A percentile compares a stretch with the other conserved stretches of the same genome.
Evolutionary conservation across 352 stramenopile genomes (phyloP).

Genomic region (Globisporangium sylvaticum): DNA sequence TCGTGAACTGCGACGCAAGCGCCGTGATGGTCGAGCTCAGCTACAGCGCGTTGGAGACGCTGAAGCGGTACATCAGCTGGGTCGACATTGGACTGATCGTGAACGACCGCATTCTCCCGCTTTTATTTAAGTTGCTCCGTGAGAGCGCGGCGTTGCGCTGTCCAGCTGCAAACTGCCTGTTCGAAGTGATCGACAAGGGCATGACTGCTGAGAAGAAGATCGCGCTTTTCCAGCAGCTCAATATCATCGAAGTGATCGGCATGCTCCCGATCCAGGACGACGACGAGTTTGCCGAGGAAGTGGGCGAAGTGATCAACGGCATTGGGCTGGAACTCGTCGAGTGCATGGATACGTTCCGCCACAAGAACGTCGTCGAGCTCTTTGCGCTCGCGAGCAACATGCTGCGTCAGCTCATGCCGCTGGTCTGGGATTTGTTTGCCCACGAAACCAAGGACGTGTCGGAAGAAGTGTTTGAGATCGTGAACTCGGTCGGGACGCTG

Average conservation of each 20-base stretch:
- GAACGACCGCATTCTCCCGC: constrained; percentile 76
- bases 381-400: constrained; percentile 54
- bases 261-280: constrained; percentile 64
- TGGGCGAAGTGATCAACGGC: constrained; percentile 80
- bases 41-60: constrained; percentile 61
- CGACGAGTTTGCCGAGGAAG: constrained; percentile 77
- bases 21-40: constrained; percentile 69
- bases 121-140: constrained; percentile 68
- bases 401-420: constrained; percentile 69
- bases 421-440: constrained; percentile 79
- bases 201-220: constrained; percentile 85
- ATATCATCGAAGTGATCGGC: constrained; percentile 59
- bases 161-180: constrained; percentile 75
- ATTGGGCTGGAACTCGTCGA: constrained; percentile 78
- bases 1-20: constrained; percentile 68
- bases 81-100: constrained; percentile 82
- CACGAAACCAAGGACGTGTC: constrained; percentile 82
- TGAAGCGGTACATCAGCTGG: constrained; percentile 86
- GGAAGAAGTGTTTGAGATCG: constrained; percentile 84
- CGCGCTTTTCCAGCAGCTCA: constrained; percentile 63
- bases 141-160: constrained; percentile 59
- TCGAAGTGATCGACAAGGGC: constrained; percentile 84
- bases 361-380: constrained; percentile 39
- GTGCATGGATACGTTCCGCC: constrained; percentile 76
- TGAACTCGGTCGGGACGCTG: constrained; percentile 71